phyloP scores from a whole-genome alignment of 257 asterid species.

The Phtheirospermum japonicum region DNA sequence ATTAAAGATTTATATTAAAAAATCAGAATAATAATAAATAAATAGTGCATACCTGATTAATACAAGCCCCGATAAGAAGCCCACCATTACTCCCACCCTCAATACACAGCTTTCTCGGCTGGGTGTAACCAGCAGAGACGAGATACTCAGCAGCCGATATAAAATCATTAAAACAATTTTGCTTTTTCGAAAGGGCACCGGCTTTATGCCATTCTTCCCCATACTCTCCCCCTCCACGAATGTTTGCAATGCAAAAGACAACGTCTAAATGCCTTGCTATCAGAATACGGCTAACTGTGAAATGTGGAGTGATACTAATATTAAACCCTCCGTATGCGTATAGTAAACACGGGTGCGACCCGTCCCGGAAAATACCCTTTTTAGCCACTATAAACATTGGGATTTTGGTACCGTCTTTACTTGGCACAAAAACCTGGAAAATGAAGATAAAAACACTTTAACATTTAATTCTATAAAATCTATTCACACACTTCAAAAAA shows the following conservation, averaged over 20 bases:
- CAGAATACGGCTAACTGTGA: conserved; percentile 57
- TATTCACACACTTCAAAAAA: no score
- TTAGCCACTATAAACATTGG: conserved; percentile 80
- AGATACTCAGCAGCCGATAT: conserved; percentile 79
- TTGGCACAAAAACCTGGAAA: conserved; percentile 69
- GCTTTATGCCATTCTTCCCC: conserved; percentile 99
- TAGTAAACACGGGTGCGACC: conserved; percentile 84
- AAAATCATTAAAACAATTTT: conserved; percentile 90
- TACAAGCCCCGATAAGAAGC: conserved; percentile 88
- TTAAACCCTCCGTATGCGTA: conserved; percentile 89
- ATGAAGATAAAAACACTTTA: neutral
- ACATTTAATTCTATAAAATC: no score
- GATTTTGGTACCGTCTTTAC: conserved; percentile 74
- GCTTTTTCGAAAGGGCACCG: conserved; percentile 79
- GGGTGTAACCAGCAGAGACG: conserved; percentile 79
- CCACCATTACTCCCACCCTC: conserved; percentile 99
- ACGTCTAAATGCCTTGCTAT: conserved; percentile 64
- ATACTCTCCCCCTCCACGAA: conserved; percentile 98
- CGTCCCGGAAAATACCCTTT: conserved; percentile 71
- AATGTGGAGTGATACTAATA: conserved; percentile 69
- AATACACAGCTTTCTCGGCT: conserved; percentile 76
- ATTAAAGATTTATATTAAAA: neutral
- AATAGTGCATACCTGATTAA: conserved; percentile 67
- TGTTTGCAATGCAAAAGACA: conserved; percentile 80
- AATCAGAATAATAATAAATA: neutral